Evolutionary conservation across 371 early-diverging fungal genomes (phyloP).

Genomic region (Mucor sp.): DNA sequence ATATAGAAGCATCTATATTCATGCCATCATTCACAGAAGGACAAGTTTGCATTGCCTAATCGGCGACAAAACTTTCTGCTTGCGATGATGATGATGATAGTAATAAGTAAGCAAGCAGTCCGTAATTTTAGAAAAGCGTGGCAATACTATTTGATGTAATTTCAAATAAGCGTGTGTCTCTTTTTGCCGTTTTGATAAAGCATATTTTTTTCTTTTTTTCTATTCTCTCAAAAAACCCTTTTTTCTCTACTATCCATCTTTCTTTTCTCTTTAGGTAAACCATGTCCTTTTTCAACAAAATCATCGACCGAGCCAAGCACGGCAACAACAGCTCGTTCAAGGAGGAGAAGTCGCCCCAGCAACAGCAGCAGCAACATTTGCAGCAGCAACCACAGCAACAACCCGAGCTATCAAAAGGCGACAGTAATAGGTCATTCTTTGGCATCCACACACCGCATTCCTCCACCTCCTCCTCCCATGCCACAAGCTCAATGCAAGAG

Average conservation of each 20-base stretch:
- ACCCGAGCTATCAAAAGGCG: neutral
- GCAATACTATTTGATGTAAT: neutral
- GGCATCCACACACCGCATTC: constrained; percentile 21
- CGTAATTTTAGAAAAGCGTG: neutral
- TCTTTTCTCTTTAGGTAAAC: neutral
- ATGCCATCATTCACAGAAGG: neutral
- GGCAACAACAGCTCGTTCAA: constrained; percentile 2
- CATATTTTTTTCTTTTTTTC: constrained; percentile 6
- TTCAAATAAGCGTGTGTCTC: neutral
- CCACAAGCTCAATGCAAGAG: constrained; percentile 2
- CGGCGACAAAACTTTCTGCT: neutral
- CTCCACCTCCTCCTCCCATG: constrained; percentile 13
- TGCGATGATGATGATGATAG: neutral
- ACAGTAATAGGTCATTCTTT: constrained; percentile 5
- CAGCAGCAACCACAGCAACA: neutral
- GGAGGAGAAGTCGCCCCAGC: neutral
- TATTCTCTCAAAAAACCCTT: neutral
- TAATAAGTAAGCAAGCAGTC: neutral
- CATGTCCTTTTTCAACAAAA: constrained; percentile 26
- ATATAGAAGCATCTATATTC: neutral
- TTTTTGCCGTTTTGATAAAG: neutral
- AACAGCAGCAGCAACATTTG: neutral
- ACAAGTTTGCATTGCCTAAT: neutral
- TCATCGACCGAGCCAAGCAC: constrained; percentile 22
- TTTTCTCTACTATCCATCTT: neutral